phyloP scores from a whole-genome alignment of 306 rosid species.

The Acacia acuminata region DNA sequence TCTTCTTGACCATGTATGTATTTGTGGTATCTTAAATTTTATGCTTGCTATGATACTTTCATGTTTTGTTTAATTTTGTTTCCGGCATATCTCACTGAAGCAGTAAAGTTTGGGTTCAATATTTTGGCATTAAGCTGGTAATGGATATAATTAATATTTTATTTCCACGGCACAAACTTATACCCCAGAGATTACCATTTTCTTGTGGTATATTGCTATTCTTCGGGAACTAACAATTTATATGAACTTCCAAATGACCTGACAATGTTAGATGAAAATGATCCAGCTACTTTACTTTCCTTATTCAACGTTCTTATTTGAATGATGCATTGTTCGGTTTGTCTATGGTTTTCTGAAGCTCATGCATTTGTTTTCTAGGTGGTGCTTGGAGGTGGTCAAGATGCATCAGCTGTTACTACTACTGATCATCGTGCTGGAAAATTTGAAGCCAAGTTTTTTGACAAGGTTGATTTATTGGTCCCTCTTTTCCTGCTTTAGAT shows the following conservation, averaged over 20 bases:
- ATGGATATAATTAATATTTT: background rate
- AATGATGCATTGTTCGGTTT: background rate
- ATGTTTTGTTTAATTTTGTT: background rate
- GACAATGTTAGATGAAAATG: background rate
- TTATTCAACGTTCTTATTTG: background rate
- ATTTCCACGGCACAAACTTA: background rate
- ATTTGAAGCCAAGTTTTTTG: conserved; percentile 90
- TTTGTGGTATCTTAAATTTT: background rate
- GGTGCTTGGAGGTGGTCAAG: conserved; percentile 99
- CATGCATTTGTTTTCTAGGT: conserved; percentile 48
- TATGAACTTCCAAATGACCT: background rate
- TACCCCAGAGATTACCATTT: background rate
- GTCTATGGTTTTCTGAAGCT: conserved; percentile 9
- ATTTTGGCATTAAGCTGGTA: background rate
- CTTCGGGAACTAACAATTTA: background rate
- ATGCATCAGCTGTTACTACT: conserved; percentile 84
- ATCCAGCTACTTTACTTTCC: conserved; percentile 1
- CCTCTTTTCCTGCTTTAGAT: background rate
- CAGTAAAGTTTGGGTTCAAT: background rate
- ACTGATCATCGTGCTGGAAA: conserved; percentile 95
- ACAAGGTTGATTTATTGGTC: conserved; percentile 50
- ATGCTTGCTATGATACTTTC: background rate
- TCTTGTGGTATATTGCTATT: background rate
- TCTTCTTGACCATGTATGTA: conserved; percentile 84
- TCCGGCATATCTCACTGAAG: background rate